Evolutionary conservation across 1,139 yeast species (phyloP), one percentile per base, ranked within the genome.

Genomic region (Protomyces macrosporus): DNA sequence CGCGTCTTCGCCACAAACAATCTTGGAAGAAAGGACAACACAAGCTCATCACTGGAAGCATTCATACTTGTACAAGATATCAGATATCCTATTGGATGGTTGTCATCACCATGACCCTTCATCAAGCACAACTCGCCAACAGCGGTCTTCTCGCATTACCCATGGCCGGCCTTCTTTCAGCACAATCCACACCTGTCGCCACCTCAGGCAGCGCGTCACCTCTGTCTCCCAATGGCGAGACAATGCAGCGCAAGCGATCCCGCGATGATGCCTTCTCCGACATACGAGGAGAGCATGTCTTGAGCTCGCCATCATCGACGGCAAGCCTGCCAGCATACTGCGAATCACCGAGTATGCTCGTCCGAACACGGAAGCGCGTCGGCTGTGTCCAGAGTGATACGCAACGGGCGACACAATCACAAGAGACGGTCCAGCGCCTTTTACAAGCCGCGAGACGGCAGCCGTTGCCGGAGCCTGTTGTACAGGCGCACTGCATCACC

Each of bases 31-130:
- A 6, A 10, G 48, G 12, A 42, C 16, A 42, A n/a, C 16, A n/a
- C 14, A 14, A 40, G 16, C 23, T 23, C 23, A 23, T 23, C 23
- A 23, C 23, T 23, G 23, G 23, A 23, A 23, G 23, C 23, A 23
- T 23, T 23, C 23, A 42, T 23, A 42, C 42, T n/a, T 14, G 42
- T 14, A 39, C 42, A 39, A 3, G 42, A 39, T 0, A 12, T 10
- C 12, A 39, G 6, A 39, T 4, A 39, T 10, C 12, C 42, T 12
- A n/a, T 12, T 14, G 42, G 5, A 57, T 58, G 62, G 33, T 56
- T 7, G 52, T 42, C 42, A 16, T 58, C 39, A 58, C 62, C n/a
- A 42, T 58, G 62, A 58, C 62, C 30, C 30, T 58, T 6, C 62
- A 58, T 42, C 62, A 58, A 34, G 62, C 62, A 7, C 62, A 58